Evolutionary conservation across 1,284 basidiomycete species (phyloP).

Genomic region (Trichosporon sp.): DNA sequence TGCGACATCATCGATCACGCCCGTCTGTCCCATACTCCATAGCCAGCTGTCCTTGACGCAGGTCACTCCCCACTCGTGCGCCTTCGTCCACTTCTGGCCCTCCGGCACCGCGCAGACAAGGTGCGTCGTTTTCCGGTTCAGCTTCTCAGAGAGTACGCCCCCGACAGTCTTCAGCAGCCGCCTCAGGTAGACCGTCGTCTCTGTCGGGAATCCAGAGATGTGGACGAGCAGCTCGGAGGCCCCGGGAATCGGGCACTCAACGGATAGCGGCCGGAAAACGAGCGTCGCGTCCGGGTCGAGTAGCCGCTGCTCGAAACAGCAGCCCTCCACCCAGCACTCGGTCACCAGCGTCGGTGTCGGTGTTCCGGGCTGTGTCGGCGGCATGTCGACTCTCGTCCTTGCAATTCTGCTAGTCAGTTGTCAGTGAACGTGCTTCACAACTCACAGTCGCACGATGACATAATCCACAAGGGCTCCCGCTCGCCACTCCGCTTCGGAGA

Average conservation of each 20-base stretch:
- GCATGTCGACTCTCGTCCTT: not conserved
- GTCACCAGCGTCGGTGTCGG: slow-evolving; percentile 33
- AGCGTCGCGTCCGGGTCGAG: slow-evolving; percentile 35
- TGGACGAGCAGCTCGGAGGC: slow-evolving; percentile 27
- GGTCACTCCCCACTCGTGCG: slow-evolving; percentile 37
- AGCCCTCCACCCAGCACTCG: slow-evolving; percentile 49
- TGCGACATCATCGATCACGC: slow-evolving; percentile 25
- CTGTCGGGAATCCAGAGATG: slow-evolving; percentile 38
- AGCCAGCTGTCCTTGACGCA: slow-evolving; percentile 41
- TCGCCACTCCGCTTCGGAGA: slow-evolving; percentile 31
- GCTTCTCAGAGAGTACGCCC: slow-evolving; percentile 28
- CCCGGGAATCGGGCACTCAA: slow-evolving; percentile 35
- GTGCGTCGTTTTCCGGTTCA: slow-evolving; percentile 38
- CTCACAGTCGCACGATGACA: slow-evolving; percentile 45
- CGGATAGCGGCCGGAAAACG: slow-evolving; percentile 39
- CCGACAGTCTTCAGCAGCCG: slow-evolving; percentile 39
- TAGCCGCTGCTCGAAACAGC: slow-evolving; percentile 35
- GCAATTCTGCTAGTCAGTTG: not conserved
- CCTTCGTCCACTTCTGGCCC: slow-evolving; percentile 37
- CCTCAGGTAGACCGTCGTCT: slow-evolving; percentile 33
- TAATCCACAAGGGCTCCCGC: slow-evolving; percentile 39
- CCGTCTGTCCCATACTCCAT: slow-evolving; percentile 32
- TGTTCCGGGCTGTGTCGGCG: not conserved
- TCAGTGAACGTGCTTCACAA: not conserved
- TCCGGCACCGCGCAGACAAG: slow-evolving; percentile 29